phyloP scores from a whole-genome alignment of 495 filamentous ascomycete species.

The Aspergillus funiculosus region DNA sequence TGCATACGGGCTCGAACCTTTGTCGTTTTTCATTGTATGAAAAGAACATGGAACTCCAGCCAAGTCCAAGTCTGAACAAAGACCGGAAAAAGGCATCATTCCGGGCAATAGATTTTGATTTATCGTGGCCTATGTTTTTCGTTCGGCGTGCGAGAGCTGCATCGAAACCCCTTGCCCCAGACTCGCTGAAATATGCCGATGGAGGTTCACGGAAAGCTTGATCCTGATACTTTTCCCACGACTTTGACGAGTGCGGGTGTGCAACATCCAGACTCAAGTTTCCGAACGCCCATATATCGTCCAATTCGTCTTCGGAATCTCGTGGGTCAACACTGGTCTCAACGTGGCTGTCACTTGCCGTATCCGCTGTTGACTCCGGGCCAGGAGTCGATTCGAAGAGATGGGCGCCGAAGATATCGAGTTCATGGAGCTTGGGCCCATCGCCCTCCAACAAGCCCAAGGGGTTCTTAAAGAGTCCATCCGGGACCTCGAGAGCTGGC shows the following conservation, averaged over 20 bases:
- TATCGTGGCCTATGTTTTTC: conserved; percentile 2
- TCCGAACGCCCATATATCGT: conserved; percentile 53
- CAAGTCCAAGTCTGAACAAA: conserved; percentile 67
- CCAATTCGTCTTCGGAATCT: conserved; percentile 22
- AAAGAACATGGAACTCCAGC: conserved; percentile 77
- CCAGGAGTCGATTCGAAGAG: conserved; percentile 14
- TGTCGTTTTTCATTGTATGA: conserved; percentile 52
- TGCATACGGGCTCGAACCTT: conserved; percentile 52
- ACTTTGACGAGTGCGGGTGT: conserved; percentile 43
- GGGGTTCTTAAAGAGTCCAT: conserved; percentile 23
- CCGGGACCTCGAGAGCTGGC: no score
- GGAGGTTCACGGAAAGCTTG: conserved; percentile 34
- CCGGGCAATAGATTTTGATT: conserved; percentile 23
- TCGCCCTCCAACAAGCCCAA: conserved; percentile 21
- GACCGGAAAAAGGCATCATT: conserved; percentile 52
- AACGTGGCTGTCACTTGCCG: conserved; percentile 27
- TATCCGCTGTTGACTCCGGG: conserved; percentile 25
- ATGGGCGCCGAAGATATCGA: conserved; percentile 29
- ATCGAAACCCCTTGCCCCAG: conserved; percentile 68
- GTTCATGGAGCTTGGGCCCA: conserved; percentile 26
- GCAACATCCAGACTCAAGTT: conserved; percentile 14
- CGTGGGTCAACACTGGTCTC: conserved; percentile 6
- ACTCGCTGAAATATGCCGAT: conserved; percentile 70
- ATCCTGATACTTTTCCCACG: conserved; percentile 67
- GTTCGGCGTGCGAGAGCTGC: conserved; percentile 45